Evolutionary conservation across 176 grass and related monocot genomes (phyloP).

Genomic region (Puya raimondii): DNA sequence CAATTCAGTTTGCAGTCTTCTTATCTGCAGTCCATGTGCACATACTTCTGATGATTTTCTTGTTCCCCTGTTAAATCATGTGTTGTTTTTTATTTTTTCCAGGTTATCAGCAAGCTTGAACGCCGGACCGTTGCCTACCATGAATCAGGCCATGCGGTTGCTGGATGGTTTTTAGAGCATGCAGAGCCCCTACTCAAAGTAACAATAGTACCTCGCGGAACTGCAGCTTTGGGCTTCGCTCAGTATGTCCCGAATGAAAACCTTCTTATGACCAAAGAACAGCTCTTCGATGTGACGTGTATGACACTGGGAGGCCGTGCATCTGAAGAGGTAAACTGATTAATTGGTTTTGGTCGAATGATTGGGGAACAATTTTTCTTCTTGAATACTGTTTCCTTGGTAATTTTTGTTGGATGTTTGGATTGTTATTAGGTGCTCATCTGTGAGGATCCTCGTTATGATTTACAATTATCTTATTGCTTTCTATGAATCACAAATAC

Average conservation of each 20-base stretch:
- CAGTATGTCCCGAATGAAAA: constrained; percentile 86
- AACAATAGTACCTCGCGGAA: constrained; percentile 87
- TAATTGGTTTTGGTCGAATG: neutral
- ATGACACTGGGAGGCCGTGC: constrained; percentile 89
- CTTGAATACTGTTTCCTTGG: neutral
- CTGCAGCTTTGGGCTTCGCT: constrained; percentile 80
- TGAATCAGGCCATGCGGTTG: constrained; percentile 93
- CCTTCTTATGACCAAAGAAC: constrained; percentile 93
- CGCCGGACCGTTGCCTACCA: constrained; percentile 81
- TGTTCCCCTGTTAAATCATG: constrained; percentile 9
- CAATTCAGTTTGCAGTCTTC: neutral
- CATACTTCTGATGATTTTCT: neutral
- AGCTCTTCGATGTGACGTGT: constrained; percentile 88
- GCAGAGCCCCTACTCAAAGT: constrained; percentile 88
- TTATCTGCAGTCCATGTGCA: neutral
- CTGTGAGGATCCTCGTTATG: neutral
- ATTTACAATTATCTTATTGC: no score
- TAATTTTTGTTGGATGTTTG: neutral
- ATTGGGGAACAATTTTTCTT: neutral
- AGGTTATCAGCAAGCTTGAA: constrained; percentile 94
- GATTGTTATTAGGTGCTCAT: neutral
- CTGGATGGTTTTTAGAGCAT: constrained; percentile 95
- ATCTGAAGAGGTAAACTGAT: constrained; percentile 62
- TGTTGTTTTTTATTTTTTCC: constrained; percentile 15
- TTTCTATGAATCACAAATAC: no score